Evolutionary conservation across 192 early-diverging fungal species (phyloP).

Genomic region (Rhizophagus prolifer): DNA sequence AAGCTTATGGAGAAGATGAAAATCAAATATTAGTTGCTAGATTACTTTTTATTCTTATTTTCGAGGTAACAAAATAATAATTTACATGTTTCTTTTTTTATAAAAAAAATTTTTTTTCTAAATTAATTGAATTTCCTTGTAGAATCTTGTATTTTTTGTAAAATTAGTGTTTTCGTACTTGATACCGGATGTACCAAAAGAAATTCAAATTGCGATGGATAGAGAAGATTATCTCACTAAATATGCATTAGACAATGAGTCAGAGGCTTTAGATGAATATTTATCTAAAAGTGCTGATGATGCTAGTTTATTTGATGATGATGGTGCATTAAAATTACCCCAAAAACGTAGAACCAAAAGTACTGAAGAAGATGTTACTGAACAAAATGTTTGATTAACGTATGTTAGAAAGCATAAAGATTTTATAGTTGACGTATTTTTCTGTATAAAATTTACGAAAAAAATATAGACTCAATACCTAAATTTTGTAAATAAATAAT

Average conservation of each 20-base stretch:
- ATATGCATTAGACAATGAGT: slow-evolving; percentile 35
- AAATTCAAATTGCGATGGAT: slow-evolving; percentile 39
- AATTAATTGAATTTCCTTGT: background rate
- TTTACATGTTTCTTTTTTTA: background rate
- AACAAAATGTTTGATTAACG: too few species aligned
- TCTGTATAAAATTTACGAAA: too few species aligned
- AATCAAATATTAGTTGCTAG: too few species aligned
- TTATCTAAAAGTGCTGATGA: background rate
- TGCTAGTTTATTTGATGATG: slow-evolving; percentile 1
- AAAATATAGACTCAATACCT: too few species aligned
- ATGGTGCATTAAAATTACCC: background rate
- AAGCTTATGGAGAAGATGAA: too few species aligned
- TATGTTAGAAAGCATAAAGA: too few species aligned
- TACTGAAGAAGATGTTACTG: too few species aligned
- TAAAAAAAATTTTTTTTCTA: background rate
- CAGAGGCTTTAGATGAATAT: slow-evolving; percentile 39
- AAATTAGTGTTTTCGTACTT: slow-evolving; percentile 37
- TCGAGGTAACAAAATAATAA: too few species aligned
- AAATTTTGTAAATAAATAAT: too few species aligned
- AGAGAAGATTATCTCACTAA: slow-evolving; percentile 40
- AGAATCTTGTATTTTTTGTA: slow-evolving; percentile 42
- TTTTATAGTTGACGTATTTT: too few species aligned
- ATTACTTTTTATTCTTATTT: too few species aligned
- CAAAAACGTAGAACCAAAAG: background rate
- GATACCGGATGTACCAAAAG: slow-evolving; percentile 38